Evolutionary conservation across 2,329 filamentous ascomycete genomes (phyloP).

Genomic region (Apiospora koreana): DNA sequence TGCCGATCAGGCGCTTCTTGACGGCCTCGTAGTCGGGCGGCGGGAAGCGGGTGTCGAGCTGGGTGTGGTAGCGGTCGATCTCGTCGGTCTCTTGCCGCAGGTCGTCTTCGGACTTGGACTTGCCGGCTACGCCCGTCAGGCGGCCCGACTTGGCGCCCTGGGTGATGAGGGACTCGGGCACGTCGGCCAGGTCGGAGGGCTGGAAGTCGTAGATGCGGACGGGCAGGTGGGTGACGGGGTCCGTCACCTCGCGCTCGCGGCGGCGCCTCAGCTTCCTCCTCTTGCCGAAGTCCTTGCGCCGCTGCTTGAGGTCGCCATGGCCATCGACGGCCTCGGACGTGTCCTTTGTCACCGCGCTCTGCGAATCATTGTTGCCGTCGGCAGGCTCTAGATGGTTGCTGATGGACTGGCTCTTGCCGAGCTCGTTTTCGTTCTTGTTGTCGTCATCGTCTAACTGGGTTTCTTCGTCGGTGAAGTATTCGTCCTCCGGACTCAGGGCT

Average conservation of each 20-base stretch:
- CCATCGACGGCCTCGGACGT: constrained; percentile 2
- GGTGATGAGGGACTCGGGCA: not conserved
- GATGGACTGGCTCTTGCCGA: not conserved
- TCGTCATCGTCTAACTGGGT: not conserved
- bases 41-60: constrained; percentile 8
- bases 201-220: constrained; percentile 12
- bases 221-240: constrained; percentile 9
- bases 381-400: not conserved
- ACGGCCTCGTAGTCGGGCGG: constrained; percentile 8
- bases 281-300: constrained; percentile 5
- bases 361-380: not conserved
- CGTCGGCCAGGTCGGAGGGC: not conserved
- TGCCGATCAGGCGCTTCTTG: not conserved
- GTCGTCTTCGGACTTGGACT: not conserved
- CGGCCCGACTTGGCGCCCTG: not conserved
- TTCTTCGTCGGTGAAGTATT: not conserved
- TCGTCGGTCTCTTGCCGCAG: not conserved
- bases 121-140: constrained; percentile 9
- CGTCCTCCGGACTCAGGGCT: constrained; percentile 6
- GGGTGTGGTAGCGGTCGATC: not conserved
- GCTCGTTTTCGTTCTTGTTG: not conserved
- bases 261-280: not conserved
- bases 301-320: not conserved
- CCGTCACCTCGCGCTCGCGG: constrained; percentile 10
- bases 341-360: not conserved